A percentile compares a stretch with the other conserved stretches of the same genome.
Evolutionary conservation across 2,329 filamentous ascomycete species (phyloP).

Genomic region (Venturiaceae sp.): DNA sequence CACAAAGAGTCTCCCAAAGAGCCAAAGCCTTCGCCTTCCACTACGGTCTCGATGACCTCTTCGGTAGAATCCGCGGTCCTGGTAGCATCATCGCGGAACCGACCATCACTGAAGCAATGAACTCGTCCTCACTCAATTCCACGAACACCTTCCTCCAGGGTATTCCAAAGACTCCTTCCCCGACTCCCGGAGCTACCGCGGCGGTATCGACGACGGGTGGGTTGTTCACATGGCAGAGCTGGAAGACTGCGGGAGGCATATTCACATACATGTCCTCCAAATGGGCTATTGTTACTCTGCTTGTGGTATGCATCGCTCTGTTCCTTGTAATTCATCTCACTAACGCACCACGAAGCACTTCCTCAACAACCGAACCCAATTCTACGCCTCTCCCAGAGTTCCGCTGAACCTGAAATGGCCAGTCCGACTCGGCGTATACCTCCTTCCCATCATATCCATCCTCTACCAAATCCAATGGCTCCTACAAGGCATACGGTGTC

Average conservation of each 20-base stretch:
- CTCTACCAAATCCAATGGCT: constrained; percentile 57
- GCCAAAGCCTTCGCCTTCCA: constrained; percentile 51
- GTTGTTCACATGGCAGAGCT: neutral
- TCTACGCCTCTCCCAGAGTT: constrained; percentile 82
- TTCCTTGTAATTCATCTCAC: neutral
- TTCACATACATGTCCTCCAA: constrained; percentile 67
- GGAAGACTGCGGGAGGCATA: neutral
- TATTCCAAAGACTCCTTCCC: neutral
- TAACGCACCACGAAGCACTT: constrained; percentile 29
- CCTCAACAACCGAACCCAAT: constrained; percentile 80
- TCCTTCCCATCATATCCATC: constrained; percentile 62
- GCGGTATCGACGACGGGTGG: neutral
- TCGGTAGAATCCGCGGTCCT: constrained; percentile 41
- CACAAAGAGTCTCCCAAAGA: constrained; percentile 61
- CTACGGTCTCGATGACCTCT: constrained; percentile 48
- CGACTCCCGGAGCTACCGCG: neutral
- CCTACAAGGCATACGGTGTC: constrained; percentile 81
- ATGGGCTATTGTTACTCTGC: constrained; percentile 84
- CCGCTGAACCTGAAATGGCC: constrained; percentile 68
- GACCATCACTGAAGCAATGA: constrained; percentile 23
- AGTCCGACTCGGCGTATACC: constrained; percentile 58
- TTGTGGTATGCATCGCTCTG: constrained; percentile 44
- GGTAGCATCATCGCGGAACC: constrained; percentile 51
- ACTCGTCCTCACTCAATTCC: constrained; percentile 28
- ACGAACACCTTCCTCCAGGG: constrained; percentile 13